Percentiles rank a stretch among this genome's conserved stretches.
These are phyloP conservation scores for Catenaria anguillulae DNA, from an alignment of 371 early-diverging fungal genomes.

Conservation along the genomic window DNA sequence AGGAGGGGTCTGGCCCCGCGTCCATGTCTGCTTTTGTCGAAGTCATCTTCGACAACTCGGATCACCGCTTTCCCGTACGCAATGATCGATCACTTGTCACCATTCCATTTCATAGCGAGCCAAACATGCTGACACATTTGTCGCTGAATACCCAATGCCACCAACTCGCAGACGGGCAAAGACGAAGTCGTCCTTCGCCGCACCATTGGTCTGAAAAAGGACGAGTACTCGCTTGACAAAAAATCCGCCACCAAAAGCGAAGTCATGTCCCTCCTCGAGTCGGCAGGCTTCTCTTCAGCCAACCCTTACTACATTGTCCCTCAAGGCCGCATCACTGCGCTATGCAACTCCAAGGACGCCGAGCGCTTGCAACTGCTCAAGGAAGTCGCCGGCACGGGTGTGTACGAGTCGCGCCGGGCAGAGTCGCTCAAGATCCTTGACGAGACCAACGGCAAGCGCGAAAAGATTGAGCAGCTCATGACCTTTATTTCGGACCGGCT, in stretches of 20 bases:
- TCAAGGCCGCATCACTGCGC: constrained; percentile 91
- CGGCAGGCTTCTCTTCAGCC: constrained; percentile 93
- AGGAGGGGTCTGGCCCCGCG: constrained; percentile 85
- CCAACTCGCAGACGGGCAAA: constrained; percentile 51
- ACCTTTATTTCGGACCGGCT: constrained; percentile 78
- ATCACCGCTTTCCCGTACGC: constrained; percentile 83
- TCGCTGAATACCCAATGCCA: not conserved
- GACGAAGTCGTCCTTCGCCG: constrained; percentile 77
- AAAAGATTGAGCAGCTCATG: constrained; percentile 80
- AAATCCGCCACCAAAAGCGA: constrained; percentile 59
- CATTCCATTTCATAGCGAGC: not conserved
- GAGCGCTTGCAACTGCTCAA: constrained; percentile 87
- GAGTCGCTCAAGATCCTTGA: constrained; percentile 84
- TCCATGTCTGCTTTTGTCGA: constrained; percentile 96
- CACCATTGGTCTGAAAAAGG: constrained; percentile 89
- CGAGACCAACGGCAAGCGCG: constrained; percentile 68
- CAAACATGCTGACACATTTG: not conserved
- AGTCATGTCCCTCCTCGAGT: constrained; percentile 85
- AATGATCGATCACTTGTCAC: constrained; percentile 12
- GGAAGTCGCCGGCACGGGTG: constrained; percentile 95
- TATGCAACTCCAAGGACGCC: constrained; percentile 84
- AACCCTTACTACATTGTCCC: constrained; percentile 99
- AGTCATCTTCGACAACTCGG: constrained; percentile 89
- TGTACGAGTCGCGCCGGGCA: constrained; percentile 89
- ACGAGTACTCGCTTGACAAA: constrained; percentile 89